These are phyloP conservation scores for Colletotrichum lentis DNA, from an alignment of 2,329 filamentous ascomycete genomes.

Conservation along the genomic window DNA sequence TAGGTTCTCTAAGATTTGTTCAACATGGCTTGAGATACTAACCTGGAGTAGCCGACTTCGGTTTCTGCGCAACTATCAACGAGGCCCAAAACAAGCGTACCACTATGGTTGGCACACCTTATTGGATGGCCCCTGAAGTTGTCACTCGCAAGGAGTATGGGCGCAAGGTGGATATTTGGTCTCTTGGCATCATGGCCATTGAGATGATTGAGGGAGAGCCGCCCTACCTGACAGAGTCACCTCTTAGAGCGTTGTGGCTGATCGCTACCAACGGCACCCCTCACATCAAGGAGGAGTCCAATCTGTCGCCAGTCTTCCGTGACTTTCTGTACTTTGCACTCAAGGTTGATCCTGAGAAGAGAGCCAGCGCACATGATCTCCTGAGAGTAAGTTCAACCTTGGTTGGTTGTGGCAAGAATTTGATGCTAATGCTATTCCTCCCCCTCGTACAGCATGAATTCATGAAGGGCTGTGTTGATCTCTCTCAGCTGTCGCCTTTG, in stretches of 20 bases:
- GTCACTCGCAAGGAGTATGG: slow-evolving; percentile 98
- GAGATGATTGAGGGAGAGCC: slow-evolving; percentile 99
- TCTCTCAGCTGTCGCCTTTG: slow-evolving; percentile 82
- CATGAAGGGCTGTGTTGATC: slow-evolving; percentile 77
- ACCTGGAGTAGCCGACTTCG: slow-evolving; percentile 82
- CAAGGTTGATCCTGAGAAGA: slow-evolving; percentile 96
- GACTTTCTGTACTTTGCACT: slow-evolving; percentile 94
- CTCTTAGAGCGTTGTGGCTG: slow-evolving; percentile 88
- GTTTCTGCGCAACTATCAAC: slow-evolving; percentile 98
- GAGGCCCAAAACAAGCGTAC: slow-evolving; percentile 96
- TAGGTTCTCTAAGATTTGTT: slow-evolving; percentile 55
- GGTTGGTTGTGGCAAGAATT: background rate
- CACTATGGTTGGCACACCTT: slow-evolving; percentile 98
- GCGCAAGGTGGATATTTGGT: slow-evolving; percentile 98
- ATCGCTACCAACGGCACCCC: slow-evolving; percentile 98
- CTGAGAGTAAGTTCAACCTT: slow-evolving; percentile 74
- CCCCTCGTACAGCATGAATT: slow-evolving; percentile 71
- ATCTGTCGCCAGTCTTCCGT: slow-evolving; percentile 80
- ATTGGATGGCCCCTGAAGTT: slow-evolving; percentile 99
- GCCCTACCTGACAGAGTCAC: slow-evolving; percentile 94
- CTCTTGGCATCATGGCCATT: slow-evolving; percentile 97
- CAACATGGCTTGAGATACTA: slow-evolving; percentile 41
- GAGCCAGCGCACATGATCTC: slow-evolving; percentile 92
- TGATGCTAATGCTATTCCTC: slow-evolving; percentile 5
- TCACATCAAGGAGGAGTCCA: slow-evolving; percentile 90